phyloP scores from a whole-genome alignment of 2,329 filamentous ascomycete genomes.

The Stenocarpella maydis region DNA sequence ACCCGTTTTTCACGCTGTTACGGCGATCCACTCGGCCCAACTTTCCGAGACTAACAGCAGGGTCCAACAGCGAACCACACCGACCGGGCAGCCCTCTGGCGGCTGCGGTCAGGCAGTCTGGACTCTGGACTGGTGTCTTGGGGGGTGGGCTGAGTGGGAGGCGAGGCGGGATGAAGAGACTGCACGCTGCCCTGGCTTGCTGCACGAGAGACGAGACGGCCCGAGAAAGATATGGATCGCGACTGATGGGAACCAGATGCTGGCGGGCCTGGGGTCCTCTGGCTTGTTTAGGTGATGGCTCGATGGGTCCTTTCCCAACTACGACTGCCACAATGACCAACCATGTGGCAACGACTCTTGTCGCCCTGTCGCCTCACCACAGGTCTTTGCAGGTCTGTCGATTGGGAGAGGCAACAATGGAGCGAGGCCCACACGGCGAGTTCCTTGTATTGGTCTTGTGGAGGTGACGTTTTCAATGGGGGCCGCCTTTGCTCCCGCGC shows the following conservation, averaged over 20 bases:
- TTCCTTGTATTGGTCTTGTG: constrained; percentile 19
- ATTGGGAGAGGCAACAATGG: neutral
- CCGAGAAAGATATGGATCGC: constrained; percentile 2
- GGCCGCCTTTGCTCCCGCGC: neutral
- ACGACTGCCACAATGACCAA: neutral
- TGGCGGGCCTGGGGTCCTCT: neutral
- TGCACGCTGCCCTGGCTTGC: neutral
- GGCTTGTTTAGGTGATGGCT: neutral
- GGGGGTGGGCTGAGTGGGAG: neutral
- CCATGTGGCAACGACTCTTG: neutral
- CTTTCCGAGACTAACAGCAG: constrained; percentile 32
- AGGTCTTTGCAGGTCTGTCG: constrained; percentile 6
- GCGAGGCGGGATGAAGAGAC: constrained; percentile 12
- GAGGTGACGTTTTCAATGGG: constrained; percentile 27
- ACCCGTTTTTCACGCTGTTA: constrained; percentile 15
- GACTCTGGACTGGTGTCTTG: constrained; percentile 3
- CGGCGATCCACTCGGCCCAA: constrained; percentile 35
- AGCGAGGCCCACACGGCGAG: constrained; percentile 8
- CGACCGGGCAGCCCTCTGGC: constrained; percentile 11
- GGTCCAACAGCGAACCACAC: constrained; percentile 19
- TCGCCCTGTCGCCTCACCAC: neutral
- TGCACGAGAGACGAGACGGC: neutral
- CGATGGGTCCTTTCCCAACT: neutral
- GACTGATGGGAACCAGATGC: constrained; percentile 3
- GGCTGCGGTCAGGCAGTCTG: too few relatives aligned